A percentile compares a stretch with the other conserved stretches of the same genome.
Evolutionary conservation across 169 alveolate genomes (phyloP).

Genomic region (Plasmodium knowlesi): DNA sequence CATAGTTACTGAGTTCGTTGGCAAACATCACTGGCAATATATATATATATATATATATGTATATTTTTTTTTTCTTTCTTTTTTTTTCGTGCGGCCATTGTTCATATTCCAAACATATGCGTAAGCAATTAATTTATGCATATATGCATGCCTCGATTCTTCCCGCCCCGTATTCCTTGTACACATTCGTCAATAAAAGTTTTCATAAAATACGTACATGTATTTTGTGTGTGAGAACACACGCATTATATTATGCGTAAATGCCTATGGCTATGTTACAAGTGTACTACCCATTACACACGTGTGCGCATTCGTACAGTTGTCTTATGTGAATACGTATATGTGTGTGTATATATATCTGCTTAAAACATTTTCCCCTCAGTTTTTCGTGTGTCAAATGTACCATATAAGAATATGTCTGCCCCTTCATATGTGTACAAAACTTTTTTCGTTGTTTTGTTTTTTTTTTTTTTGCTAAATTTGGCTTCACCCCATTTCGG

Average conservation of each 20-base stretch:
- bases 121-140: background rate
- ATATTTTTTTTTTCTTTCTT: background rate
- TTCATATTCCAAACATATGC: background rate
- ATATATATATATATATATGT: too few relatives aligned
- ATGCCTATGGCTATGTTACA: background rate
- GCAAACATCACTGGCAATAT: background rate
- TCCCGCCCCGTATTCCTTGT: background rate
- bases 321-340: background rate
- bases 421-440: background rate
- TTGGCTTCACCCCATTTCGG: background rate
- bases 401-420: background rate
- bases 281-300: background rate
- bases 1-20: background rate
- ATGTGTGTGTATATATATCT: background rate
- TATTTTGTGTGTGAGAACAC: background rate
- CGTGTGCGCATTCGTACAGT: background rate
- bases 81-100: constrained; percentile 2
- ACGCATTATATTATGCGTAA: background rate
- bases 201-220: background rate
- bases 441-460: background rate
- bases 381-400: background rate
- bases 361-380: background rate
- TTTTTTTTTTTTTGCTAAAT: background rate
- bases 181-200: background rate
- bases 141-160: background rate